Percentiles rank a stretch among this genome's conserved stretches.
These are phyloP conservation scores for Malus sylvestris DNA, from an alignment of 306 rosid species.

Conservation along the genomic window DNA sequence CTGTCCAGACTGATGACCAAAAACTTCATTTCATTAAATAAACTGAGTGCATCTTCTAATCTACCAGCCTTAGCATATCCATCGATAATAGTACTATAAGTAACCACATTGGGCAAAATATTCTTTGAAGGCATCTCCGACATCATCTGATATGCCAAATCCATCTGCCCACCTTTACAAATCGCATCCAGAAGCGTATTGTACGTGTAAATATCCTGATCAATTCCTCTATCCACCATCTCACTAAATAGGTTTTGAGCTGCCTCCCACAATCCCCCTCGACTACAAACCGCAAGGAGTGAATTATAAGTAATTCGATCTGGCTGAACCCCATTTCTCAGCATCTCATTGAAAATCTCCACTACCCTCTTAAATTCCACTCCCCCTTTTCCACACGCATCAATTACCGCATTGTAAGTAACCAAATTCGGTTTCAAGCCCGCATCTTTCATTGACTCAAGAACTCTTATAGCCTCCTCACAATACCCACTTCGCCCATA, in stretches of 20 bases:
- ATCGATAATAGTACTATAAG: conserved; percentile 80
- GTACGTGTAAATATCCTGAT: conserved; percentile 68
- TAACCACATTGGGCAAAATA: conserved; percentile 71
- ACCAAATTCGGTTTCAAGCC: conserved; percentile 81
- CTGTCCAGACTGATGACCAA: conserved; percentile 56
- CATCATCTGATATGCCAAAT: conserved; percentile 60
- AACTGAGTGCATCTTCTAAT: conserved; percentile 64
- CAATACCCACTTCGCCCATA: conserved; percentile 66
- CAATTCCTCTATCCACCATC: conserved; percentile 60
- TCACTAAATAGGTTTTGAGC: conserved; percentile 57
- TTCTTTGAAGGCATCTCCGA: conserved; percentile 60
- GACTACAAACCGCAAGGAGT: conserved; percentile 66
- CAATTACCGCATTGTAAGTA: conserved; percentile 79
- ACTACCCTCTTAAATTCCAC: conserved; percentile 54
- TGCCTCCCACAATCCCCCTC: conserved; percentile 76
- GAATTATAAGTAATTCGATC: conserved; percentile 85
- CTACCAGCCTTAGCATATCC: conserved; percentile 78
- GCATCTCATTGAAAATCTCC: conserved; percentile 68
- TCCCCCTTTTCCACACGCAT: conserved; percentile 78
- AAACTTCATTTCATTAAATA: conserved; percentile 64
- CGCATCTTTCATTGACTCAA: conserved; percentile 50
- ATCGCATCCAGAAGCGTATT: conserved; percentile 80
- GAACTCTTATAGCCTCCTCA: conserved; percentile 44
- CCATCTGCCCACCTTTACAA: conserved; percentile 84
- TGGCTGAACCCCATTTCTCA: conserved; percentile 44